Percentiles rank a stretch among this genome's conserved stretches.
Conservation (phyloP, 257 asterid species). For the Plectranthus barbatus region DNA sequence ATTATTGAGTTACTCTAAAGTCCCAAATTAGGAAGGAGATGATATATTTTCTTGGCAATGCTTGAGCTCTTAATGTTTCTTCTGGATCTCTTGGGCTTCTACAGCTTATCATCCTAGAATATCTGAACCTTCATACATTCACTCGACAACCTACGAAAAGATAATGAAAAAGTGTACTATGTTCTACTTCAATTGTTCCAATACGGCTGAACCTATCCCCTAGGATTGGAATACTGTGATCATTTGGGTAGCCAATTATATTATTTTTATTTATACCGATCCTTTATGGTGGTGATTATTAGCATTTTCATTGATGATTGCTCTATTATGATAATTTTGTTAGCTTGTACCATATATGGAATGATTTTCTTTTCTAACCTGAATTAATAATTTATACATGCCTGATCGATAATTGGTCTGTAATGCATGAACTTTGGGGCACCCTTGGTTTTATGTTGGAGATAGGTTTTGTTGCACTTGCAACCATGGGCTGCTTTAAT, state of each 20-base stretch:
- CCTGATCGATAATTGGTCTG: background rate
- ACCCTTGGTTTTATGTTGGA: background rate
- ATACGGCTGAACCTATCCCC: background rate
- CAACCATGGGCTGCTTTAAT: background rate
- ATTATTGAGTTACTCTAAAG: background rate
- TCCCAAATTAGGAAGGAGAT: background rate
- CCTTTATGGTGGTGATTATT: too few species aligned
- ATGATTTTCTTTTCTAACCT: constrained; percentile 4
- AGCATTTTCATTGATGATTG: background rate
- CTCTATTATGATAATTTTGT: background rate
- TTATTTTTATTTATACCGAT: too few species aligned
- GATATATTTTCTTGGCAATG: background rate
- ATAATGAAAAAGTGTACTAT: background rate
- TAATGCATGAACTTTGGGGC: background rate
- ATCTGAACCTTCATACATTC: background rate
- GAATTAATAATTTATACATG: background rate
- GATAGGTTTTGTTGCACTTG: background rate
- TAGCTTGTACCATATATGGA: background rate
- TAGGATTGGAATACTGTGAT: background rate
- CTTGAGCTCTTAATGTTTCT: background rate
- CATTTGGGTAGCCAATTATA: background rate
- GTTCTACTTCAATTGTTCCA: background rate
- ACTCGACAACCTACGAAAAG: background rate
- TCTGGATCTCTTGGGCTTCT: background rate
- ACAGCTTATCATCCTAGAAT: background rate